Base-by-base conservation (phyloP, 768 basidiomycete genomes). In the Dictyophora rubrovolvata region DNA sequence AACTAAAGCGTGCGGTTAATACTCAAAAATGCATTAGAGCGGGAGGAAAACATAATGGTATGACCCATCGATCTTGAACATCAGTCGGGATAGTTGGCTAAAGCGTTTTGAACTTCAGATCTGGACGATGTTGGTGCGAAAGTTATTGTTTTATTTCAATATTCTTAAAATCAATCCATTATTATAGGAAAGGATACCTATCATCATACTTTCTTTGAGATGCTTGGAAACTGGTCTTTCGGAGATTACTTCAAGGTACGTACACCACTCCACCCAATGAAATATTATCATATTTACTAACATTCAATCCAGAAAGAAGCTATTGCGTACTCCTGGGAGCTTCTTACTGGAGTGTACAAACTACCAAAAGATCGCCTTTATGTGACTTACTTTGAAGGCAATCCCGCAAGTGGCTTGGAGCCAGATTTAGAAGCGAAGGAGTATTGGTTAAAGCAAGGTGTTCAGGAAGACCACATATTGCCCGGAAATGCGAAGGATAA, bases 161-260 rank as follows among this genome's bases (percentile, higher is more conserved):
- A 18, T 34, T 16, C 20, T 4, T 18, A 5, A 51, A n/a, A 1
- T 10, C 11, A 12, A 34, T 4, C 18, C 11, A 33, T 47, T 52
- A 18, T 48, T 22, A 48, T 28, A 59, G 57, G 57, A 42, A 95
- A 93, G 72, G 96, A 97, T 69, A 94, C 93, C 1, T 97, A 97
- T 71, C 95, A 97, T 67, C 89, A 95, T 68, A 96, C 92, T 1
- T 94, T 95, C 75, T 99, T 99, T 68, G 96, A 99, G 74, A 99
- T 99, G 96, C 74, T 99, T 63, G 96, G 96, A 42, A 99, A 99
- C 71, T 99, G 96, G 96, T 97, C 94, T 4, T 99, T 98, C 65
- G 96, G 96, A 0, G 94, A 99, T 72, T 99, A 99, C 76, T 99
- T 99, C 84, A 99, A 99, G 83, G 94, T 83, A 54, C 49, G 70